phyloP scores from a whole-genome alignment of 2,329 filamentous ascomycete species.

The Calonectria honghensis region DNA sequence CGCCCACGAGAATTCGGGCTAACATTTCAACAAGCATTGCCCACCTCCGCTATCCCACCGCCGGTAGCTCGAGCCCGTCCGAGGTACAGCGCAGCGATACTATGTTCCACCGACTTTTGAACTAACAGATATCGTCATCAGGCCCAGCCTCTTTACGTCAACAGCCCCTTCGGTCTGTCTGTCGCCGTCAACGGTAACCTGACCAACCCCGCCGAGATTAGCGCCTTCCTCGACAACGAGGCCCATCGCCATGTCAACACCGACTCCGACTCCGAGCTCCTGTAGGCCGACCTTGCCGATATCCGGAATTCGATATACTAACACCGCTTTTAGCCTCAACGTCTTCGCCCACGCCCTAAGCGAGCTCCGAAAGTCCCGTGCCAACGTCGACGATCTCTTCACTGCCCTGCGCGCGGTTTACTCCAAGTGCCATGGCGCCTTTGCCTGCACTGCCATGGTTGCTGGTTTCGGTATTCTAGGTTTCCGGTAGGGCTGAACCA shows the following conservation, averaged over 20 bases:
- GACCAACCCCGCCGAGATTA: constrained; percentile 83
- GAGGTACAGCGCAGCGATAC: constrained; percentile 31
- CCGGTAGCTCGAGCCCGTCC: constrained; percentile 80
- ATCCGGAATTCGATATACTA: constrained; percentile 11
- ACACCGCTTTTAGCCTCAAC: constrained; percentile 74
- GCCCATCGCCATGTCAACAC: constrained; percentile 92
- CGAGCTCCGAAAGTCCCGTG: constrained; percentile 86
- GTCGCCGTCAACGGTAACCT: constrained; percentile 92
- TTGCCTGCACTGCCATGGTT: constrained; percentile 88
- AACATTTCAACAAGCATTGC: constrained; percentile 68
- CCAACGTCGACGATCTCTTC: constrained; percentile 87
- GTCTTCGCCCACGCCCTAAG: constrained; percentile 89
- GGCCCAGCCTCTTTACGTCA: constrained; percentile 95
- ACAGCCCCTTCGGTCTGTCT: constrained; percentile 87
- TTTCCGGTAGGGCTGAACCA: constrained; percentile 74
- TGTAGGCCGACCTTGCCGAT: constrained; percentile 37
- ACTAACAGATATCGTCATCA: constrained; percentile 79
- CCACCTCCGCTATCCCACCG: constrained; percentile 92
- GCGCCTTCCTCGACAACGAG: constrained; percentile 82
- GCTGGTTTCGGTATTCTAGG: constrained; percentile 87
- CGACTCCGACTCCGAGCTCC: constrained; percentile 85
- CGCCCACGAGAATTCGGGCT: not conserved
- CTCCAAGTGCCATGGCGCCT: constrained; percentile 82
- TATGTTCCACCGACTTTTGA: not conserved
- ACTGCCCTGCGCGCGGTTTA: constrained; percentile 83